Evolutionary conservation across 495 filamentous ascomycete species (phyloP).

Genomic region (Arthonia radiata): DNA sequence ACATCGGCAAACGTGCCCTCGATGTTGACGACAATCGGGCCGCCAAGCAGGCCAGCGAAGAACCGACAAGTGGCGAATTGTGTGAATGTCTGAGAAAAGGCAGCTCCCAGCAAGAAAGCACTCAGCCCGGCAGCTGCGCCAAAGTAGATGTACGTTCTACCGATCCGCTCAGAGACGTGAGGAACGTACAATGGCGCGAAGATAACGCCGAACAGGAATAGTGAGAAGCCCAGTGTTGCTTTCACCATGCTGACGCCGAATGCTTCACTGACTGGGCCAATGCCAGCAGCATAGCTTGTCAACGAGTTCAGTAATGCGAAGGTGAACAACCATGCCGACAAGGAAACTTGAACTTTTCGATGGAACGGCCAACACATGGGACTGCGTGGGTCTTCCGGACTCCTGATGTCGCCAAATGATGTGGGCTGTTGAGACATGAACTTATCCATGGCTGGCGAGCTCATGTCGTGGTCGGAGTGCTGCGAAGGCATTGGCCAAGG

Average conservation of each 20-base stretch:
- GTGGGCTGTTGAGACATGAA: no score
- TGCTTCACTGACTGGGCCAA: slow-evolving; percentile 3
- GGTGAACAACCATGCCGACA: slow-evolving; percentile 10
- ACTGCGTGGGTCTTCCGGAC: slow-evolving; percentile 7
- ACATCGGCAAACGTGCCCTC: slow-evolving; percentile 23
- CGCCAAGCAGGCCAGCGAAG: slow-evolving; percentile 18
- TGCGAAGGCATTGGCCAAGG: no score
- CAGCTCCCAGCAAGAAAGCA: slow-evolving; percentile 17
- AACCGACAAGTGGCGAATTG: slow-evolving; percentile 17
- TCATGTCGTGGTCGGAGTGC: no score
- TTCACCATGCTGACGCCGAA: slow-evolving; percentile 5
- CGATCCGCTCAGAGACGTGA: slow-evolving; percentile 15
- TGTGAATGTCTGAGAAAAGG: slow-evolving; percentile 10
- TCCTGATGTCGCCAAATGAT: no score
- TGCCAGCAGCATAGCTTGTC: slow-evolving; percentile 6
- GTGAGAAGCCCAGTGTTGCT: slow-evolving; percentile 9
- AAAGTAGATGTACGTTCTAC: slow-evolving; percentile 15
- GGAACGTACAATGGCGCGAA: slow-evolving; percentile 18
- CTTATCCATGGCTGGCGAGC: no score
- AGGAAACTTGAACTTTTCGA: slow-evolving; percentile 7
- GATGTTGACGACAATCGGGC: slow-evolving; percentile 19
- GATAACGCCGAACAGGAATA: slow-evolving; percentile 16
- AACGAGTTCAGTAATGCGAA: slow-evolving; percentile 5
- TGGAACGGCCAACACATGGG: slow-evolving; percentile 11
- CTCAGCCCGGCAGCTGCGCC: slow-evolving; percentile 10